phyloP scores from a whole-genome alignment of 164 flowering plant species.

The Taxillus chinensis region DNA sequence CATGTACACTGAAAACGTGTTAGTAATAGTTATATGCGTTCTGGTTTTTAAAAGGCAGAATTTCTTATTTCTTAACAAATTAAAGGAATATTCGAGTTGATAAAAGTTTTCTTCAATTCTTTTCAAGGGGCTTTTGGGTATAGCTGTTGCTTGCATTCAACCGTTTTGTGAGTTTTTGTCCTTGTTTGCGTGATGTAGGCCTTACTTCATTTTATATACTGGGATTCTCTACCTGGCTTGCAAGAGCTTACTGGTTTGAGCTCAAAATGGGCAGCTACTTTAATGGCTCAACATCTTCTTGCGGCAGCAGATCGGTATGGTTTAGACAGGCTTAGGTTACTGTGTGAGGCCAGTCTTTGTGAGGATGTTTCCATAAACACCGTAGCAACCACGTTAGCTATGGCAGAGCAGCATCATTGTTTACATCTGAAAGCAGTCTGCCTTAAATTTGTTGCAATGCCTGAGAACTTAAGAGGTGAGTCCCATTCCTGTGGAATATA shows the following conservation, averaged over 20 bases:
- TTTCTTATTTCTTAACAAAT: no score
- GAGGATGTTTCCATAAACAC: conserved; percentile 84
- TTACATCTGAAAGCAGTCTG: conserved; percentile 74
- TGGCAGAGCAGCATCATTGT: conserved; percentile 99
- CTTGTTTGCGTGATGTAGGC: conserved; percentile 32
- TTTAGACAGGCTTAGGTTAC: conserved; percentile 75
- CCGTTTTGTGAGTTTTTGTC: no score
- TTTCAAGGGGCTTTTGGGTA: no score
- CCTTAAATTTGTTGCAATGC: conserved; percentile 76
- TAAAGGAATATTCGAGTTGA: no score
- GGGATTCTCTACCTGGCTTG: conserved; percentile 80
- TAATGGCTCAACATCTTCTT: conserved; percentile 89
- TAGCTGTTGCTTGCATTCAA: no score
- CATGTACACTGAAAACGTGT: no score
- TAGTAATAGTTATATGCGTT: no score
- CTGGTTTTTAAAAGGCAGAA: no score
- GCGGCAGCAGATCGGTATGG: conserved; percentile 95
- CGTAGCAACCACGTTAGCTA: conserved; percentile 85
- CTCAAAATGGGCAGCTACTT: conserved; percentile 73
- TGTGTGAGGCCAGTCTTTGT: conserved; percentile 79
- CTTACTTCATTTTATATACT: conserved; percentile 77
- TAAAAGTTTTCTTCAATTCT: no score
- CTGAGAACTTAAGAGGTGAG: conserved; percentile 57
- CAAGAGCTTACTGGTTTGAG: conserved; percentile 67
- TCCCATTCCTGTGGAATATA: no score